Evolutionary conservation across 106 monocot genomes (phyloP).

Genomic region (Dendrobium officinale): DNA sequence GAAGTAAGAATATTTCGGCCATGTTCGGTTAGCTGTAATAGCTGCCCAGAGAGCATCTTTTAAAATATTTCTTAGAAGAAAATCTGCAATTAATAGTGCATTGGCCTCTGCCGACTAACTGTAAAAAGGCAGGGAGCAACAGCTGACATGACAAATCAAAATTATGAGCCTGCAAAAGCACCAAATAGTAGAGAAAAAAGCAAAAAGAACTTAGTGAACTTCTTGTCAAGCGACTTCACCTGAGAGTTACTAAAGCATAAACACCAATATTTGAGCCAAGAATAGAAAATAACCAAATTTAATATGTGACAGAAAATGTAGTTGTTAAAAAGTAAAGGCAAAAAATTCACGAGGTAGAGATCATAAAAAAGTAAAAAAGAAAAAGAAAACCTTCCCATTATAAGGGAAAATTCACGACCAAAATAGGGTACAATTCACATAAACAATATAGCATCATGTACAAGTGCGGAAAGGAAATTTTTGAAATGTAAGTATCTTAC

Average conservation of each 20-base stretch:
- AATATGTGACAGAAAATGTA: background rate
- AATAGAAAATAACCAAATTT: background rate
- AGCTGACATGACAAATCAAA: background rate
- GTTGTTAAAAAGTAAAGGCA: background rate
- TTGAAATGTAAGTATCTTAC: background rate
- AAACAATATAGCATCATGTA: background rate
- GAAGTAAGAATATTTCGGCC: constrained; percentile 59
- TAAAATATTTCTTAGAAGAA: constrained; percentile 13
- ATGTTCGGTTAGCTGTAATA: constrained; percentile 62
- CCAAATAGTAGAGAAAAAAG: background rate
- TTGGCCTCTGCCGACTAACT: background rate
- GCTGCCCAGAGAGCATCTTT: constrained; percentile 66
- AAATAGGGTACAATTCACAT: background rate
- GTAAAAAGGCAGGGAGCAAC: background rate
- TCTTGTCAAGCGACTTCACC: background rate
- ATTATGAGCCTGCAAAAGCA: background rate
- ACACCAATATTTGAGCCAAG: background rate
- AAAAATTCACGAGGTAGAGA: background rate
- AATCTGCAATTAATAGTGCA: constrained; percentile 3
- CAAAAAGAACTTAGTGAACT: background rate
- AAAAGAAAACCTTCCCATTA: background rate
- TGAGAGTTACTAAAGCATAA: background rate
- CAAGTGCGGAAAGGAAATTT: background rate
- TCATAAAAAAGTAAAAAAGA: background rate
- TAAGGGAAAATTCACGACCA: background rate